Evolutionary conservation across 805 yeast species (phyloP).

Genomic region (Komagataella populi): DNA sequence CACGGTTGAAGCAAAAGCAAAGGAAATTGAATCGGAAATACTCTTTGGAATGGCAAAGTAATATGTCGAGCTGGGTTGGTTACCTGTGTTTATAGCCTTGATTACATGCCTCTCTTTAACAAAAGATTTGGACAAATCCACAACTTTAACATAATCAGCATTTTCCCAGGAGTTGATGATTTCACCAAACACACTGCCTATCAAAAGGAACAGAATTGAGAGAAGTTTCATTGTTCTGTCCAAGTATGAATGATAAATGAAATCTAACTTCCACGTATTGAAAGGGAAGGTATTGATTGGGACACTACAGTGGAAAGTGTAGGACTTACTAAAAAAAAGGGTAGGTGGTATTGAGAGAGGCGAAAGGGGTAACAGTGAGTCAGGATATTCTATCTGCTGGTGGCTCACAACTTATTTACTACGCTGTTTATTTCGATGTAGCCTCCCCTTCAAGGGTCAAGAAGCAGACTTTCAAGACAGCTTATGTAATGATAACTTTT

Average conservation of each 20-base stretch:
- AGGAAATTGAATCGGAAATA: slow-evolving; percentile 11
- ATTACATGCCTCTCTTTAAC: slow-evolving; percentile 47
- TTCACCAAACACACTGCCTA: not conserved
- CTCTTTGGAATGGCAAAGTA: slow-evolving; percentile 42
- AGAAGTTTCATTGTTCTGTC: not conserved
- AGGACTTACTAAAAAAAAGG: no score
- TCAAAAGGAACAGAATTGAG: not conserved
- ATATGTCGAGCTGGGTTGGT: slow-evolving; percentile 40
- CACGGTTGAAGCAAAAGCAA: slow-evolving; percentile 12
- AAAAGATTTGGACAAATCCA: slow-evolving; percentile 59
- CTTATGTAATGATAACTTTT: not conserved
- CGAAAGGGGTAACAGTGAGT: no score
- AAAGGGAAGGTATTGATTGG: not conserved
- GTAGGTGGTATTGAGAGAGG: no score
- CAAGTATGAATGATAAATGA: not conserved
- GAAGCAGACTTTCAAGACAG: no score
- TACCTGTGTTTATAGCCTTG: slow-evolving; percentile 42
- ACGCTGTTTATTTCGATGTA: no score
- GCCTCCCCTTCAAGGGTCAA: not conserved
- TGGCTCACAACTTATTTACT: no score
- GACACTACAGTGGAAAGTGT: not conserved
- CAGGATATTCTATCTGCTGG: no score
- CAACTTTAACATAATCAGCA: slow-evolving; percentile 32
- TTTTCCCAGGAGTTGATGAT: slow-evolving; percentile 36
- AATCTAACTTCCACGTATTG: not conserved